Evolutionary conservation across 2,329 filamentous ascomycete species (phyloP).

Genomic region (Paecilomyces sp.): DNA sequence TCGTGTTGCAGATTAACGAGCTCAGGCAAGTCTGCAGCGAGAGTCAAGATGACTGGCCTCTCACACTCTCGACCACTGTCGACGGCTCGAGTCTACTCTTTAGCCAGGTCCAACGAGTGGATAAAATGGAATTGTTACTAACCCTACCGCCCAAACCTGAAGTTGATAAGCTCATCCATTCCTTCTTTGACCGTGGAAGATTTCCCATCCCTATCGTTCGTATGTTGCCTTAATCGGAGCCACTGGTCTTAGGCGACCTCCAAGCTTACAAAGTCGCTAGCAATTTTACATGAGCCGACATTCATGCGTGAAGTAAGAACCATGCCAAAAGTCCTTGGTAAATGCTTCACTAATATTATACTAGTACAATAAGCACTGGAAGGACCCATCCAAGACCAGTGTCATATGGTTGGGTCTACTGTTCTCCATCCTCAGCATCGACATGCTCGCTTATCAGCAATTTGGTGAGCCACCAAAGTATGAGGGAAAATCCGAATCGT

Average conservation of each 20-base stretch:
- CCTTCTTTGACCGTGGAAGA: constrained; percentile 5
- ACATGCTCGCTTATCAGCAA: background rate
- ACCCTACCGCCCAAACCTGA: background rate
- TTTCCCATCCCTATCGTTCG: constrained; percentile 4
- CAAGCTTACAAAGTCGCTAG: background rate
- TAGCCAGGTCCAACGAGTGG: background rate
- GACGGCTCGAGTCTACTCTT: background rate
- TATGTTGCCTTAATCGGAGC: background rate
- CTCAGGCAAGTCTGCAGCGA: constrained; percentile 7
- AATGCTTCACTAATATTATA: background rate
- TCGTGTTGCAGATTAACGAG: constrained; percentile 4
- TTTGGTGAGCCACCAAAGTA: background rate
- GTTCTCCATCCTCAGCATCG: background rate
- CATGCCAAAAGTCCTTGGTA: background rate
- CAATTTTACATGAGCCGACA: constrained; percentile 6
- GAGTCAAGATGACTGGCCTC: constrained; percentile 3
- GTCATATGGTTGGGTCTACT: background rate
- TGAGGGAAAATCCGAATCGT: background rate
- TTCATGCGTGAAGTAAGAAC: constrained; percentile 6
- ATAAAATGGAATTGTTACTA: background rate
- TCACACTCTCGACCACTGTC: background rate
- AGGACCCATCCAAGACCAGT: background rate
- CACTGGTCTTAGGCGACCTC: background rate
- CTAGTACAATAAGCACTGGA: background rate
- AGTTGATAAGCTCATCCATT: constrained; percentile 3